Percentiles rank a stretch among this genome's conserved stretches.
Evolutionary conservation across 129 eudicot species (phyloP).

Genomic region (Deinandra increscens): DNA sequence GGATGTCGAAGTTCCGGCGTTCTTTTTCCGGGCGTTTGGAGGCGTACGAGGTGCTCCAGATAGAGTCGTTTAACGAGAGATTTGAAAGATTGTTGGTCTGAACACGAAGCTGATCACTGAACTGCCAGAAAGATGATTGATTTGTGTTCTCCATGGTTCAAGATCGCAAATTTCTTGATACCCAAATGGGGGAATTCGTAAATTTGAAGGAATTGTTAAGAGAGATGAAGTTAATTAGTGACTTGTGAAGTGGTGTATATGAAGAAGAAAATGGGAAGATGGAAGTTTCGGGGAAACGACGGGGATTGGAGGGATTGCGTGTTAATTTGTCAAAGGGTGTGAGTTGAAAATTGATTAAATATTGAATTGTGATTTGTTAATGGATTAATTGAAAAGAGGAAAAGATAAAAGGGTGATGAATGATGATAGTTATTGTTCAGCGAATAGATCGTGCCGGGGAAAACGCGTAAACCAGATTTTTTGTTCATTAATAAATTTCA

Average conservation of each 20-base stretch:
- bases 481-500: no score
- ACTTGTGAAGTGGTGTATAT: constrained; percentile 11
- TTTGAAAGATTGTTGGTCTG: constrained; percentile 52
- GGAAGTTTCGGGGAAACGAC: background rate
- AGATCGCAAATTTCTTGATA: constrained; percentile 17
- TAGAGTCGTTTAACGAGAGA: constrained; percentile 81
- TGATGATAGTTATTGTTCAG: background rate
- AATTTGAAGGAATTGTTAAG: background rate
- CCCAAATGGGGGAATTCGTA: constrained; percentile 14
- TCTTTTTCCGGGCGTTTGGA: constrained; percentile 57
- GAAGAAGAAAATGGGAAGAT: background rate
- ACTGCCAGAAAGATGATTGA: constrained; percentile 76
- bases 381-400: no score
- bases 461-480: constrained; percentile 2
- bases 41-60: constrained; percentile 73
- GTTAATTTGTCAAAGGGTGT: background rate
- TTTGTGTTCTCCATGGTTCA: constrained; percentile 48
- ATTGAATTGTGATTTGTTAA: background rate
- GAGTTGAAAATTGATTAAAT: background rate
- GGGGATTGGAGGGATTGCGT: constrained; percentile 1
- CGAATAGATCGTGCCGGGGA: constrained; percentile 7
- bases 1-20: constrained; percentile 82
- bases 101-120: constrained; percentile 85
- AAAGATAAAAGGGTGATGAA: background rate
- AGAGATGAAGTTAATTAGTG: background rate